A percentile compares a stretch with the other conserved stretches of the same genome.
Conservation (phyloP, 225 moss, liverwort and hornwort genomes). For the Asterella californica region DNA sequence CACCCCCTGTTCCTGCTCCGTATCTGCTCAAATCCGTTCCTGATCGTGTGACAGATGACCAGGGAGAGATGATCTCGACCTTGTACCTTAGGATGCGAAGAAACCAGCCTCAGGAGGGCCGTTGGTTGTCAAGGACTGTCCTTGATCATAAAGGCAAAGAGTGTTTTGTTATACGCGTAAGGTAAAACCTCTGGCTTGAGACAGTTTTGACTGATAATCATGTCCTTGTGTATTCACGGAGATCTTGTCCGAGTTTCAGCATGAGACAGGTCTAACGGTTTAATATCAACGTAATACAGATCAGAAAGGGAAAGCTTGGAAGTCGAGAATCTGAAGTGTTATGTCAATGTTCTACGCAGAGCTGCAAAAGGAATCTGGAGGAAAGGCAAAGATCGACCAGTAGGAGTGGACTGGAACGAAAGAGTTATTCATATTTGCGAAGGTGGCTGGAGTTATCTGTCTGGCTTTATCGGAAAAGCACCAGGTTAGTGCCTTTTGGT, state of each 20-base stretch:
- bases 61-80: conserved; percentile 70
- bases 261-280: not conserved
- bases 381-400: conserved; percentile 70
- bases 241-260: not conserved
- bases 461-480: conserved; percentile 61
- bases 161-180: conserved; percentile 85
- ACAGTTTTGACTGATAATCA: not conserved
- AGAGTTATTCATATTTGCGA: conserved; percentile 71
- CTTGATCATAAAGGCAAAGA: conserved; percentile 80
- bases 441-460: conserved; percentile 74
- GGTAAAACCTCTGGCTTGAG: conserved; percentile 31
- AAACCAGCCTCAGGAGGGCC: conserved; percentile 68
- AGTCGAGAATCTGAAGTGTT: not conserved
- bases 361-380: conserved; percentile 82
- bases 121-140: conserved; percentile 89
- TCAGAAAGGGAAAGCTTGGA: not conserved
- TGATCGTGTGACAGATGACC: conserved; percentile 82
- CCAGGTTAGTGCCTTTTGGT: conserved; percentile 41
- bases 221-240: not conserved
- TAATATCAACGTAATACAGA: not conserved
- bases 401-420: conserved; percentile 94
- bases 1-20: conserved; percentile 72
- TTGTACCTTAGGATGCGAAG: conserved; percentile 59
- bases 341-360: conserved; percentile 23
- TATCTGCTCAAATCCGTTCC: conserved; percentile 82